Percentiles rank a stretch among this genome's conserved stretches.
Conservation (phyloP, 495 filamentous ascomycete species). For the Daldinia concentrica region DNA sequence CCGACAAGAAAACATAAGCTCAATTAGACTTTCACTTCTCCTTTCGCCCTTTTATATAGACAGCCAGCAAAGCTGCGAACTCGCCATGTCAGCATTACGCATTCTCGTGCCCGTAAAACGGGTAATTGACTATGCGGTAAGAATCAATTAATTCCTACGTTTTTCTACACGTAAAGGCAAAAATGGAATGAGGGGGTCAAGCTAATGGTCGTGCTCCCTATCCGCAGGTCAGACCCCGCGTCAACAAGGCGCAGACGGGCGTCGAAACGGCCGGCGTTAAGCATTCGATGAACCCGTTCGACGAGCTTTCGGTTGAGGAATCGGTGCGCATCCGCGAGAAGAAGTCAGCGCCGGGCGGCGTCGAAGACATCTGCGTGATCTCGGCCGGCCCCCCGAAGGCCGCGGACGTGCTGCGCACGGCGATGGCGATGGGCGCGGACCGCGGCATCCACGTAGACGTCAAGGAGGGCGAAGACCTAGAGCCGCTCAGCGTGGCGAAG, state of each 20-base stretch:
- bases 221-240: constrained; percentile 91
- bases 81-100: constrained; percentile 79
- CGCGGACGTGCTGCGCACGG: constrained; percentile 86
- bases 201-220: constrained; percentile 12
- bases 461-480: constrained; percentile 72
- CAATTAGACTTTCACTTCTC: background rate
- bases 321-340: constrained; percentile 91
- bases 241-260: constrained; percentile 94
- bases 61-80: constrained; percentile 26
- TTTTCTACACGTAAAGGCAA: background rate
- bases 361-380: constrained; percentile 90
- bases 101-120: constrained; percentile 97
- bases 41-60: constrained; percentile 3
- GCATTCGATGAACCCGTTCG: constrained; percentile 98
- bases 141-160: constrained; percentile 42
- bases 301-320: constrained; percentile 97
- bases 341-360: constrained; percentile 64
- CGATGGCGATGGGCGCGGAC: constrained; percentile 99
- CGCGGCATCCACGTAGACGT: constrained; percentile 84
- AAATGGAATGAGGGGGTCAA: constrained; percentile 8
- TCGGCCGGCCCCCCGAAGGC: constrained; percentile 87
- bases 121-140: constrained; percentile 98
- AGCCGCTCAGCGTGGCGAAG: constrained; percentile 92
- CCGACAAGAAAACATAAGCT: constrained; percentile 28
- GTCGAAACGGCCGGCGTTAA: constrained; percentile 93